These are phyloP conservation scores for Mycena indigotica DNA, from an alignment of 768 basidiomycete species.

Conservation along the genomic window DNA sequence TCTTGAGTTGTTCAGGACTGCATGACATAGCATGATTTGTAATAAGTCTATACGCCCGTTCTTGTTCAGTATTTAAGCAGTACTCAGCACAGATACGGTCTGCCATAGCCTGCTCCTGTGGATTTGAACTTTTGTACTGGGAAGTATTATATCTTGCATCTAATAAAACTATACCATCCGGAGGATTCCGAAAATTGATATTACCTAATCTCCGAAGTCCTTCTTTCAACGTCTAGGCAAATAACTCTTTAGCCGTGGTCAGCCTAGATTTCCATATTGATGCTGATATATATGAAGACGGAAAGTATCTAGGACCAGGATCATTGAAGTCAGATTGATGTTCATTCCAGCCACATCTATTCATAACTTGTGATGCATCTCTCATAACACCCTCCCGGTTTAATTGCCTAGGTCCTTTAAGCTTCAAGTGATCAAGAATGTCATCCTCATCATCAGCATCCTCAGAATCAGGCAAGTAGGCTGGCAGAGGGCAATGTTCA, in stretches of 20 bases:
- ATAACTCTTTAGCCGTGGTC: neutral
- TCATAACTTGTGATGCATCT: neutral
- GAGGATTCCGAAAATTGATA: neutral
- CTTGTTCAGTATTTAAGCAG: conserved; percentile 34
- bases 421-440: neutral
- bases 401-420: neutral
- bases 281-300: neutral
- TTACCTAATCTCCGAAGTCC: neutral
- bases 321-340: neutral
- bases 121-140: neutral
- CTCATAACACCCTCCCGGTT: neutral
- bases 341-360: neutral
- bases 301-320: neutral
- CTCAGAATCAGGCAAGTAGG: neutral
- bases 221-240: neutral
- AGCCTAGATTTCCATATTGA: neutral
- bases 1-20: neutral
- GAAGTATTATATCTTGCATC: neutral
- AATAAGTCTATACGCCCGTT: conserved; percentile 33
- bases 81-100: neutral
- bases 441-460: neutral
- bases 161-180: neutral
- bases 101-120: neutral
- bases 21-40: conserved; percentile 20
- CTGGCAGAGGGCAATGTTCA: neutral